Percentiles rank a stretch among this genome's conserved stretches.
phyloP scores from a whole-genome alignment of 2,329 filamentous ascomycete genomes.

The Cladosporium sp. region DNA sequence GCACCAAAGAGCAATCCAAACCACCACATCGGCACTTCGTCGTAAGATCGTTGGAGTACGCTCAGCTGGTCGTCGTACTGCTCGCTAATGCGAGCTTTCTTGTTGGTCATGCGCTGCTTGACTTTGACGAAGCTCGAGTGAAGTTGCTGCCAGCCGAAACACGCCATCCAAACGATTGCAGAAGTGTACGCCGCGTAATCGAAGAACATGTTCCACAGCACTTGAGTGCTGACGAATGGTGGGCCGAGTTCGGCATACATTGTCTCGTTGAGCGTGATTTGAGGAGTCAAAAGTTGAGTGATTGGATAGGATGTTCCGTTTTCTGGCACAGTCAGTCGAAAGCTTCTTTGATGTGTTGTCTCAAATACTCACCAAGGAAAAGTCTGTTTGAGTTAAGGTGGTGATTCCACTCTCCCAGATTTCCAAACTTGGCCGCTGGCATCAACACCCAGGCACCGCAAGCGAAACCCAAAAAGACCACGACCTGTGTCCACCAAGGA shows the following conservation, averaged over 20 bases:
- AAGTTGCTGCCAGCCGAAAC: constrained; percentile 52
- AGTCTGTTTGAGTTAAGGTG: constrained; percentile 55
- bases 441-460: constrained; percentile 53
- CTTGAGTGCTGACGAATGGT: constrained; percentile 55
- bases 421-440: constrained; percentile 56
- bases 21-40: constrained; percentile 59
- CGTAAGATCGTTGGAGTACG: constrained; percentile 53
- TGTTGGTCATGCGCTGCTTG: constrained; percentile 25
- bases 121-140: constrained; percentile 44
- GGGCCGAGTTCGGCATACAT: constrained; percentile 47
- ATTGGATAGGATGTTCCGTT: constrained; percentile 48
- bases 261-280: constrained; percentile 48
- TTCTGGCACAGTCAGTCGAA: constrained; percentile 32
- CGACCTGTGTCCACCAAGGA: constrained; percentile 57
- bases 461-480: constrained; percentile 39
- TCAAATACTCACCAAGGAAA: constrained; percentile 25
- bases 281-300: constrained; percentile 38
- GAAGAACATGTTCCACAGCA: constrained; percentile 57
- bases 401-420: constrained; percentile 49
- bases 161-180: constrained; percentile 55
- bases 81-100: constrained; percentile 41
- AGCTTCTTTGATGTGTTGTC: no score
- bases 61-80: constrained; percentile 58
- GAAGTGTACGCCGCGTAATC: constrained; percentile 58
- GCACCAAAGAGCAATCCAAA: constrained; percentile 48